Conservation (phyloP, 345 rosid species). For the Bruguiera parviflora region DNA sequence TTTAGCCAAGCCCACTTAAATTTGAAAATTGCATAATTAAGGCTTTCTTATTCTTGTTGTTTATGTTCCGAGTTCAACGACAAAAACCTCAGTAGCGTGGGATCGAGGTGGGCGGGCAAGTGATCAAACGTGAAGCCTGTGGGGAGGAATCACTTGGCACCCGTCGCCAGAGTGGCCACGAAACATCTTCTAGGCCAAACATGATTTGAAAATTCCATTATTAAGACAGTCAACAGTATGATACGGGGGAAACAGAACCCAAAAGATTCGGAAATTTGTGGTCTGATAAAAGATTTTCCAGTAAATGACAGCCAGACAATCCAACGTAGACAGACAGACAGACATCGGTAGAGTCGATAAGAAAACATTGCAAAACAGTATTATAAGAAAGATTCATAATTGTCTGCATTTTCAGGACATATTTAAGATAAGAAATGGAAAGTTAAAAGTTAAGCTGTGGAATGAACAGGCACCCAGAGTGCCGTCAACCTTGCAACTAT, state of each 20-base stretch:
- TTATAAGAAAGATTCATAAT: too few relatives aligned
- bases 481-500: too few relatives aligned
- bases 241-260: neutral
- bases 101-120: neutral
- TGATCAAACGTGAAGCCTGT: neutral
- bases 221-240: neutral
- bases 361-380: neutral
- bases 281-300: neutral
- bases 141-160: neutral
- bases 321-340: neutral
- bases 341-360: too few relatives aligned
- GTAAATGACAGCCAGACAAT: conserved; percentile 7
- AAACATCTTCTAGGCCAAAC: neutral
- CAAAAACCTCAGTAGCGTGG: neutral
- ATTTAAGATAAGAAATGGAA: neutral
- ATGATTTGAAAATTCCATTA: neutral
- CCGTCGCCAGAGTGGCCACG: conserved; percentile 9
- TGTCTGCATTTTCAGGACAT: neutral
- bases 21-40: too few relatives aligned
- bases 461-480: too few relatives aligned
- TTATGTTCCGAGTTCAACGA: too few relatives aligned
- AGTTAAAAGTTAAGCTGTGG: neutral
- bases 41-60: too few relatives aligned
- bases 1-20: too few relatives aligned
- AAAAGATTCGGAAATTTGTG: neutral